phyloP scores from a whole-genome alignment of 2,329 filamentous ascomycete species.

The Hymenoscyphus linearis region DNA sequence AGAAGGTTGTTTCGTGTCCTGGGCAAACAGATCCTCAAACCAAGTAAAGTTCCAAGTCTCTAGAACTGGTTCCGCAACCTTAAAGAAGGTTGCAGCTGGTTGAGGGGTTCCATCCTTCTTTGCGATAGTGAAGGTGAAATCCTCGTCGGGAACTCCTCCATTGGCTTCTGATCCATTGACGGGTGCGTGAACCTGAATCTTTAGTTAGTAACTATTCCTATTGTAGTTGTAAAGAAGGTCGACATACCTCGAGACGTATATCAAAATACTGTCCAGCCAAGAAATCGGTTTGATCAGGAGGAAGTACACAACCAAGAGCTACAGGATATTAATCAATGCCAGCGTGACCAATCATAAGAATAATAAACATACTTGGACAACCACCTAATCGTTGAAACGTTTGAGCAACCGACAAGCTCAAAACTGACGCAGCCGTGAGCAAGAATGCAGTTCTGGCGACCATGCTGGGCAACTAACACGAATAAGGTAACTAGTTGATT shows the following conservation, averaged over 20 bases:
- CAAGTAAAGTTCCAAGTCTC: constrained; percentile 82
- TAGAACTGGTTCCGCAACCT: constrained; percentile 61
- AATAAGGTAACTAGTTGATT: neutral
- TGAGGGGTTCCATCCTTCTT: constrained; percentile 54
- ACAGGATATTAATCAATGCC: constrained; percentile 5
- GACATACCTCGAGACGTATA: constrained; percentile 60
- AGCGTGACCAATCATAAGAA: constrained; percentile 3
- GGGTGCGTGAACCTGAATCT: constrained; percentile 61
- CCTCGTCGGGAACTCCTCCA: constrained; percentile 61
- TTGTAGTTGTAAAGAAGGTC: neutral
- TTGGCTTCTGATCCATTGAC: constrained; percentile 75
- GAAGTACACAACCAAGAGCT: constrained; percentile 53
- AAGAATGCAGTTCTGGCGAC: constrained; percentile 25
- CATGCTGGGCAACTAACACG: constrained; percentile 20
- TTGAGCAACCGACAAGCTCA: constrained; percentile 44
- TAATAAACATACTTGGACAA: constrained; percentile 38
- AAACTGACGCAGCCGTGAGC: constrained; percentile 34
- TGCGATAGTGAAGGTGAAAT: constrained; percentile 69
- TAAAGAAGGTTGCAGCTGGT: constrained; percentile 62
- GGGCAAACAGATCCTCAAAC: constrained; percentile 78
- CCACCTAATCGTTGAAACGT: constrained; percentile 55
- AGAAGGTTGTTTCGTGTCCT: constrained; percentile 62
- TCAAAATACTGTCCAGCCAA: constrained; percentile 80
- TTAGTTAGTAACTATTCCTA: neutral
- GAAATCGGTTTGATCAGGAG: constrained; percentile 68